These are phyloP conservation scores for Cryptosporidium parvum DNA, from an alignment of 169 alveolate genomes.

Conservation along the genomic window DNA sequence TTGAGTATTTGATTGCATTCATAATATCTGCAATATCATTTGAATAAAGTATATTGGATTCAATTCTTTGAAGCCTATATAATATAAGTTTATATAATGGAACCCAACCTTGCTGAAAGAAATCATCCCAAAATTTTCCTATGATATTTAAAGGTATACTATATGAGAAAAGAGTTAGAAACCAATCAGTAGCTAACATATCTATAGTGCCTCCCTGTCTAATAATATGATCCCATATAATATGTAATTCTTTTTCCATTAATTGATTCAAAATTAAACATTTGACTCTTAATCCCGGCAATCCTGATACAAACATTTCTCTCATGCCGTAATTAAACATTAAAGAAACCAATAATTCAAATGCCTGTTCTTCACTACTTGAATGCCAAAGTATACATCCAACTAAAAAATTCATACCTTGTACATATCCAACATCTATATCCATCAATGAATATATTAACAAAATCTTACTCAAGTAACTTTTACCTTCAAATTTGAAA, in stretches of 20 bases:
- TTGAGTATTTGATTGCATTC: constrained; percentile 75
- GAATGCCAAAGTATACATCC: constrained; percentile 89
- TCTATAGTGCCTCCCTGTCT: constrained; percentile 82
- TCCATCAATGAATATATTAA: constrained; percentile 62
- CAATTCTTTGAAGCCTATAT: constrained; percentile 78
- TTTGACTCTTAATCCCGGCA: constrained; percentile 36
- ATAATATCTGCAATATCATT: constrained; percentile 78
- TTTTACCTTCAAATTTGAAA: constrained; percentile 51
- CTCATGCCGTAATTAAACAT: constrained; percentile 86
- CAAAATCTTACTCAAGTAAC: constrained; percentile 25
- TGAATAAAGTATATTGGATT: constrained; percentile 40
- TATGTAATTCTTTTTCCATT: constrained; percentile 23
- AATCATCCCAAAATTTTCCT: constrained; percentile 84
- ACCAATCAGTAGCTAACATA: constrained; percentile 88
- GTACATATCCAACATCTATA: constrained; percentile 86
- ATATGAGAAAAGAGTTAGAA: constrained; percentile 85
- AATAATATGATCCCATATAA: constrained; percentile 55
- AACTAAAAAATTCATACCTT: constrained; percentile 88
- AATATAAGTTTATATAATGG: constrained; percentile 82
- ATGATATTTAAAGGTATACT: constrained; percentile 80
- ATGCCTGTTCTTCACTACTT: constrained; percentile 84
- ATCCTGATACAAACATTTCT: constrained; percentile 81
- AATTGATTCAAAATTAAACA: constrained; percentile 51
- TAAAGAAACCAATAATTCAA: constrained; percentile 81
- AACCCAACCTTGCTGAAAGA: constrained; percentile 87